Percentiles rank a stretch among this genome's conserved stretches.
These are phyloP conservation scores for Hericium rajendrae DNA, from an alignment of 768 basidiomycete genomes.

Conservation along the genomic window DNA sequence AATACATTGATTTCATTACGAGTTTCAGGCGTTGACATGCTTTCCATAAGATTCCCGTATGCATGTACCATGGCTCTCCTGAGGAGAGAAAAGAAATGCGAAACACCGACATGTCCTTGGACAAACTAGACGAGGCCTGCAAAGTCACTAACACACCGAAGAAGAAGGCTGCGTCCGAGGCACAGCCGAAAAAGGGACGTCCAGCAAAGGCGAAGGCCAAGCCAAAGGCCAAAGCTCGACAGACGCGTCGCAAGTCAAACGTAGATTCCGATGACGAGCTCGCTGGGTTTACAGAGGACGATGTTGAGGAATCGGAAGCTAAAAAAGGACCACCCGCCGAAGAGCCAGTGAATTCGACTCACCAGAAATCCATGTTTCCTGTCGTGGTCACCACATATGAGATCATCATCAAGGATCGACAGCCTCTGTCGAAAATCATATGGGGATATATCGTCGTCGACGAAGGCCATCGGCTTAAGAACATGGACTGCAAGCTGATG, in stretches of 20 bases:
- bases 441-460: slow-evolving; percentile 96
- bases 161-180: slow-evolving; percentile 15
- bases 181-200: background rate
- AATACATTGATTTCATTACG: no score
- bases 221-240: background rate
- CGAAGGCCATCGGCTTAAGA: slow-evolving; percentile 93
- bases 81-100: slow-evolving; percentile 75
- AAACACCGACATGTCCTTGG: slow-evolving; percentile 3
- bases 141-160: background rate
- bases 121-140: background rate
- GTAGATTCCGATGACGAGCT: background rate
- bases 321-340: background rate
- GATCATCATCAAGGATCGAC: slow-evolving; percentile 79
- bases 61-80: slow-evolving; percentile 85
- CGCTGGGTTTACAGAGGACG: background rate
- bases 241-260: background rate
- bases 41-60: slow-evolving; percentile 58
- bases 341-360: slow-evolving; percentile 17
- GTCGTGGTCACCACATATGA: slow-evolving; percentile 90
- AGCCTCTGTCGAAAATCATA: slow-evolving; percentile 51
- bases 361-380: slow-evolving; percentile 45
- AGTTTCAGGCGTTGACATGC: background rate
- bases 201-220: background rate
- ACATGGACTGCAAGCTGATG: slow-evolving; percentile 85
- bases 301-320: background rate